phyloP scores from a whole-genome alignment of 2,329 filamentous ascomycete species.

The Pseudonectria buxi region DNA sequence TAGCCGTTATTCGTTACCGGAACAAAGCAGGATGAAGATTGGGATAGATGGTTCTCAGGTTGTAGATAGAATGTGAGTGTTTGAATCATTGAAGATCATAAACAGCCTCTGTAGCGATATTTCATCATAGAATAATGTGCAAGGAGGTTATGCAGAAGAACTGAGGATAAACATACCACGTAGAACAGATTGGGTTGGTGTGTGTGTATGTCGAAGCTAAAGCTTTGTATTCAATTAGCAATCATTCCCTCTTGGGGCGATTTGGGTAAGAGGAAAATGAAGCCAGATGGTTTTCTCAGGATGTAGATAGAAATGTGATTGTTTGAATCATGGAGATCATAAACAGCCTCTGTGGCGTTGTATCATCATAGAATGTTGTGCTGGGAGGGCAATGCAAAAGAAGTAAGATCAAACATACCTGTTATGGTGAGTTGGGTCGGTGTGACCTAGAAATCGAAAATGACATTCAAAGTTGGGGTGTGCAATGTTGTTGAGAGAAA shows the following conservation, averaged over 20 bases:
- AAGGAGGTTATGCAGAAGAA: not conserved
- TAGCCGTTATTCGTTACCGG: no score
- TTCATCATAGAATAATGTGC: conserved; percentile 32
- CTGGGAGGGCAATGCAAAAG: not conserved
- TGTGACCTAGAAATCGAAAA: no score
- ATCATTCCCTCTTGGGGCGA: not conserved
- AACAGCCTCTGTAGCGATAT: conserved; percentile 39
- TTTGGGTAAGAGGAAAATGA: not conserved
- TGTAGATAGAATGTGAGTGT: conserved; percentile 28
- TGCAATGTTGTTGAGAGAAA: no score
- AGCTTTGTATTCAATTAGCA: conserved; percentile 3
- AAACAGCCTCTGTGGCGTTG: conserved; percentile 40
- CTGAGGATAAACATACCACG: conserved; percentile 18
- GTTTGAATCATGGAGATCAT: conserved; percentile 37
- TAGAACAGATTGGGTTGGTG: not conserved
- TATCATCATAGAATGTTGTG: conserved; percentile 33
- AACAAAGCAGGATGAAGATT: no score
- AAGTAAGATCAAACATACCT: conserved; percentile 17
- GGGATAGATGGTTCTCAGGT: conserved; percentile 2
- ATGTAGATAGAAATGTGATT: conserved; percentile 27
- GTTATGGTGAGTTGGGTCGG: conserved; percentile 1
- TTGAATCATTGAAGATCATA: conserved; percentile 38
- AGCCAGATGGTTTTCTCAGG: conserved; percentile 4
- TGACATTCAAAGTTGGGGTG: no score
- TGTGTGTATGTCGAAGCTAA: not conserved